These are phyloP conservation scores for Lindgomyces ingoldianus DNA, from an alignment of 495 filamentous ascomycete genomes.

Conservation along the genomic window DNA sequence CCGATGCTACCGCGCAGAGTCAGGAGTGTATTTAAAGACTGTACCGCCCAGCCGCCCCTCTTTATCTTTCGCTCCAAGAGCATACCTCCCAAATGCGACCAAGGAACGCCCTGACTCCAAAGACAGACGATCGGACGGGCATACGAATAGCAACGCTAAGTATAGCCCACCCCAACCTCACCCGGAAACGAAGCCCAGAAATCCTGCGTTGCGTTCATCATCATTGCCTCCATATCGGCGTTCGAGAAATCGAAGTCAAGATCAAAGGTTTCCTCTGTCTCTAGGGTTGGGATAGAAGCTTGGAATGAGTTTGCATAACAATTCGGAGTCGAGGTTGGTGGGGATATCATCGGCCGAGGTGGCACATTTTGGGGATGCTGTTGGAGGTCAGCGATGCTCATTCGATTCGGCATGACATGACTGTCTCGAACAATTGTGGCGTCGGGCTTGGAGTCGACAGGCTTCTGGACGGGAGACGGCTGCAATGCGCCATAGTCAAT, in stretches of 20 bases:
- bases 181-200: conserved; percentile 40
- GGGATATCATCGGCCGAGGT: conserved; percentile 14
- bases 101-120: neutral
- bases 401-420: no score
- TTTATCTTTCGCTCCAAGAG: neutral
- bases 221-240: conserved; percentile 34
- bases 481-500: conserved; percentile 41
- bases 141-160: neutral
- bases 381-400: neutral
- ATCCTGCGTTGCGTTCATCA: conserved; percentile 37
- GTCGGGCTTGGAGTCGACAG: conserved; percentile 11
- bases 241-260: conserved; percentile 33
- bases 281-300: conserved; percentile 11
- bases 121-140: neutral
- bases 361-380: neutral
- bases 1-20: no score
- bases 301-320: conserved; percentile 1
- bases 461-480: conserved; percentile 34
- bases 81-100: neutral
- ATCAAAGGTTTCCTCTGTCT: conserved; percentile 24
- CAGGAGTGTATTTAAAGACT: no score
- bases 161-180: conserved; percentile 32
- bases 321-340: conserved; percentile 18
- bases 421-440: conserved; percentile 11
- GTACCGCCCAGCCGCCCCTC: neutral